Evolutionary conservation across 176 grass and related monocot genomes (phyloP), one percentile per base, ranked within the genome.

Genomic region (Oryza longistaminata): DNA sequence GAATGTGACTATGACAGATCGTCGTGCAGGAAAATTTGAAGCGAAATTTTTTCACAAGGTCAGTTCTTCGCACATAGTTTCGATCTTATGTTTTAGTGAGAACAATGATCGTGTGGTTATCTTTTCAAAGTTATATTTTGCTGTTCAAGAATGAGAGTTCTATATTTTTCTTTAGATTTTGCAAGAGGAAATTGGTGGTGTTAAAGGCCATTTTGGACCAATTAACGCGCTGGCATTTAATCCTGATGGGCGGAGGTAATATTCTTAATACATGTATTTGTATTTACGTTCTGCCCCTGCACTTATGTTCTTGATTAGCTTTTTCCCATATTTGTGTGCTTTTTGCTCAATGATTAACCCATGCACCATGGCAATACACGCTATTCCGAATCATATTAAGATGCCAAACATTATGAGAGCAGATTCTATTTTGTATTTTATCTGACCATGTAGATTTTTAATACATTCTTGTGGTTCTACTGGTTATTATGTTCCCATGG

Each of bases 161-260:
- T 31, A 11, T 70, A 1, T 21, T 69, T 86, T 86, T 1, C 35
- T 81, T 73, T 77, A 98, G 91, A 93, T 95, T 92, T 71, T 95
- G 72, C 85, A 95, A 95, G 96, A 93, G 55, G 96, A 98, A 89
- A 95, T 98, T 71, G 93, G 96, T 49, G 93, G 96, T 74, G 91
- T 98, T n/a, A 98, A 98, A 85, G 96, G 93, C 1, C 96, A 98
- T 77, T 98, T 95, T 75, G 96, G 93, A 80, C 93, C 96, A 81
- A 95, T 95, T 44, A 98, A 95, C 64, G 93, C 93, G 22, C 81
- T 95, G 73, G 93, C 93, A 46, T 92, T 98, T 69, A 95, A 95
- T 90, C 96, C 89, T 71, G 96, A 98, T 86, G 96, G 96, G 21
- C 80, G 89, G 87, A 98, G 96, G 93, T 95, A 81, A 81, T 33